phyloP scores from a whole-genome alignment of 345 rosid genomes.

The Bretschneidera sinensis region DNA sequence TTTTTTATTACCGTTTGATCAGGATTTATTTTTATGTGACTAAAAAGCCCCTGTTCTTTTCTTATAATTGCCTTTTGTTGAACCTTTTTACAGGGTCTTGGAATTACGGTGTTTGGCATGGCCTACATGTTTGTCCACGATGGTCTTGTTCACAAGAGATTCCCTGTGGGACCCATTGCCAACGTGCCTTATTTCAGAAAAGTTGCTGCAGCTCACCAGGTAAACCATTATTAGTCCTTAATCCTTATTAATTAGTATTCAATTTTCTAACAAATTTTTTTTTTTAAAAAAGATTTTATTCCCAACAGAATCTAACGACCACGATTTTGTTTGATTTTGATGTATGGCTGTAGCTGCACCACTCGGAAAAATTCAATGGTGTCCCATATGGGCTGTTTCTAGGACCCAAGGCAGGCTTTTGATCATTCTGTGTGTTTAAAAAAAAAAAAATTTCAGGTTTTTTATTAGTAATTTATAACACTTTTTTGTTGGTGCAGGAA shows the following conservation, averaged over 20 bases:
- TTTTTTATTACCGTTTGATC: neutral
- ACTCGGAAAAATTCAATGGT: slow-evolving; percentile 77
- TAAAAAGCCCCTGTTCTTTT: no score
- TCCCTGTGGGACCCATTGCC: slow-evolving; percentile 97
- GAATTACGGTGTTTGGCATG: slow-evolving; percentile 90
- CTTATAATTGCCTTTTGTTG: no score
- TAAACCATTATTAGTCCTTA: no score
- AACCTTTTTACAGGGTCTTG: slow-evolving; percentile 54
- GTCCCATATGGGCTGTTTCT: slow-evolving; percentile 92
- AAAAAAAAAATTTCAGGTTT: no score
- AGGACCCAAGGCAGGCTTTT: slow-evolving; percentile 65
- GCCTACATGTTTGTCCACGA: slow-evolving; percentile 99
- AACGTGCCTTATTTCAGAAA: slow-evolving; percentile 72
- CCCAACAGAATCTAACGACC: slow-evolving; percentile 13
- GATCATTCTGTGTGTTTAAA: no score
- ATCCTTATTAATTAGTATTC: no score
- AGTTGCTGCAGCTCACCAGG: slow-evolving; percentile 92
- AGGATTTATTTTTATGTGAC: no score
- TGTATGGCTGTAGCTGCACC: slow-evolving; percentile 58
- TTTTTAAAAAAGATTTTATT: no score
- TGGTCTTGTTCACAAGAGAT: slow-evolving; percentile 82
- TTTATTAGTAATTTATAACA: no score
- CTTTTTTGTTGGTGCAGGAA: slow-evolving; percentile 53
- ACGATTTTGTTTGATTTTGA: slow-evolving; percentile 3
- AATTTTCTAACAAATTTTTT: no score